Evolutionary conservation across 371 early-diverging fungal species (phyloP).

Genomic region (Actinomortierella wolfii): DNA sequence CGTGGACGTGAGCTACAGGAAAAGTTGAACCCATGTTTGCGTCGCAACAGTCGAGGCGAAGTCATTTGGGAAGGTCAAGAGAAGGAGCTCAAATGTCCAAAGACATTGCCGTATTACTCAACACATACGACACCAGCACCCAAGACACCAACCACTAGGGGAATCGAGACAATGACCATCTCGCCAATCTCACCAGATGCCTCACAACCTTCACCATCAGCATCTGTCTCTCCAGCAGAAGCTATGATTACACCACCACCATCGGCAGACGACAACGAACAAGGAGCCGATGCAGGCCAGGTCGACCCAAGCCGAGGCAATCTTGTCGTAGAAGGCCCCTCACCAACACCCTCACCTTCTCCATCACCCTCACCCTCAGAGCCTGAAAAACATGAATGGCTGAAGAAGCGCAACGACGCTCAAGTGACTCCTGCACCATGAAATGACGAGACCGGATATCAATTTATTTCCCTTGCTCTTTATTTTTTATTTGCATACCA

Average conservation of each 20-base stretch:
- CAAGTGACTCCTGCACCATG: neutral
- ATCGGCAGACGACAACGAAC: neutral
- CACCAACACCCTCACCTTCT: slow-evolving; percentile 11
- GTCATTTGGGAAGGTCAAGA: slow-evolving; percentile 46
- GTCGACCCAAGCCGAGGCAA: too few species aligned
- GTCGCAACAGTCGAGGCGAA: slow-evolving; percentile 35
- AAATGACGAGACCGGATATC: neutral
- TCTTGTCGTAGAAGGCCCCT: too few species aligned
- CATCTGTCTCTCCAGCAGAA: neutral
- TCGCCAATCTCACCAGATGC: slow-evolving; percentile 16
- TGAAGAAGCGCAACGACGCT: neutral
- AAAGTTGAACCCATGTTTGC: slow-evolving; percentile 54
- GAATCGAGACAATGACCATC: slow-evolving; percentile 27
- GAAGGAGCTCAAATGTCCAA: slow-evolving; percentile 43
- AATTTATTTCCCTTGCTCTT: neutral
- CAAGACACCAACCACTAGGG: slow-evolving; percentile 20
- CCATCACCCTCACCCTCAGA: slow-evolving; percentile 16
- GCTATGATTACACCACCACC: too few species aligned
- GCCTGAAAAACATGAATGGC: neutral
- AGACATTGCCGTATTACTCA: slow-evolving; percentile 41
- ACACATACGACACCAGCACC: slow-evolving; percentile 40
- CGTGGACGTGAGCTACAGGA: slow-evolving; percentile 51
- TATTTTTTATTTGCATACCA: slow-evolving; percentile 7
- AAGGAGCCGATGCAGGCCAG: slow-evolving; percentile 3
- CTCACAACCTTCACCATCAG: too few species aligned